Conservation (phyloP, 2,329 filamentous ascomycete species). For the Escovopsis sp. region DNA sequence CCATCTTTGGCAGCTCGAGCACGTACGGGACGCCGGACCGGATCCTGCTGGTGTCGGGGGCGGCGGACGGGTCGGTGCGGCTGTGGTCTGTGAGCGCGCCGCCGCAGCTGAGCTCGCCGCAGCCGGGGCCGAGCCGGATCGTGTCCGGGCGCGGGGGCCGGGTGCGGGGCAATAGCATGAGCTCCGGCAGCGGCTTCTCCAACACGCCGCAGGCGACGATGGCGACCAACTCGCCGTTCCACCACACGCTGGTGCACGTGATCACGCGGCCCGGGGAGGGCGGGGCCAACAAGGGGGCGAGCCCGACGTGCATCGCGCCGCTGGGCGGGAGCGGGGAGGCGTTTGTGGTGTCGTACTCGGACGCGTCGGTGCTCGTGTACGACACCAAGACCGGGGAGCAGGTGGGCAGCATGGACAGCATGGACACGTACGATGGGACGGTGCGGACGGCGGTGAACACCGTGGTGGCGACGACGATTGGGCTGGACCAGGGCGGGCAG, state of each 20-base stretch:
- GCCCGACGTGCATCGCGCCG: conserved; percentile 85
- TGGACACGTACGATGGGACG: conserved; percentile 86
- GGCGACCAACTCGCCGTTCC: conserved; percentile 73
- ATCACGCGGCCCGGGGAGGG: conserved; percentile 59
- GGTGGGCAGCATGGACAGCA: conserved; percentile 80
- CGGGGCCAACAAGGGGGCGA: conserved; percentile 51
- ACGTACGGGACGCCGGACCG: conserved; percentile 70
- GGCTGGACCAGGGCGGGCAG: conserved; percentile 53
- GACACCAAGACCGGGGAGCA: conserved; percentile 87
- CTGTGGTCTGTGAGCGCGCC: conserved; percentile 91
- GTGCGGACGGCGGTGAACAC: conserved; percentile 69
- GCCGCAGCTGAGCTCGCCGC: conserved; percentile 70
- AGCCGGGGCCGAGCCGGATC: conserved; percentile 49
- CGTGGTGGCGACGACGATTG: conserved; percentile 73
- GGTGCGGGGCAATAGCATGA: conserved; percentile 81
- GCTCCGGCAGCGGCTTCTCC: conserved; percentile 82
- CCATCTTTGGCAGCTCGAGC: conserved; percentile 63
- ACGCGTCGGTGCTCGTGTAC: conserved; percentile 81
- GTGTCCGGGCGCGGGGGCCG: conserved; percentile 48
- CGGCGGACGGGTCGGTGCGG: conserved; percentile 79
- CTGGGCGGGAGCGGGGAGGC: conserved; percentile 69
- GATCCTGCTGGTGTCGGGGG: conserved; percentile 79
- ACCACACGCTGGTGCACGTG: conserved; percentile 75
- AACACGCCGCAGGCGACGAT: conserved; percentile 80
- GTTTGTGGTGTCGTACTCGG: conserved; percentile 86